Evolutionary conservation across 345 rosid species (phyloP), one percentile per base, ranked within the genome.

Genomic region (Durio zibethinus): DNA sequence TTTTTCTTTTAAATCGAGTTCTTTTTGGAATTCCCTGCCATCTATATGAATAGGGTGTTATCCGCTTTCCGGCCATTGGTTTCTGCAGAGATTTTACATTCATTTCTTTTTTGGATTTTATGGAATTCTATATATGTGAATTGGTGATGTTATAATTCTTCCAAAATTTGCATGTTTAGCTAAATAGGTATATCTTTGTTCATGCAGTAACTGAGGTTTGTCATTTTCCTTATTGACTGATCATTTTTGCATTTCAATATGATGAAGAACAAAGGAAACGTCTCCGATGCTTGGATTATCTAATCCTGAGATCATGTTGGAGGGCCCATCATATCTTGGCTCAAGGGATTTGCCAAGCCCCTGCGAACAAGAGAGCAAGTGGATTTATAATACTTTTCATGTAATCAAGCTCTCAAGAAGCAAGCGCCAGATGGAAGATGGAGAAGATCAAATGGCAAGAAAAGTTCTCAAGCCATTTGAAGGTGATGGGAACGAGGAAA

Each of bases 261-360:
- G 36, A 68, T 23, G 59, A 60, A 25, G 78, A 73, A 73, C 78
- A 47, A 18, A 33, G 77, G 72, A 25, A 62, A 62, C 48, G 4
- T 47, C n/a, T 53, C 5, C n/a, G 64, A 25, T 59, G 68, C 64
- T 38, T 4, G 35, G 38, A 23, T 56, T 18, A 1, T 56, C 36
- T 73, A 76, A 75, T n/a, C 76, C 71, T 14, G 29, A 54, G 59
- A 77, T 80, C 56, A 87, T 88, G 94, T 84, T 90, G 87, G 92
- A 89, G 74, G 85, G 82, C 73, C 86, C 85, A 53, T 75, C 82
- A 68, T 87, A 76, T 80, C 77, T 83, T 4, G 80, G 83, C 70
- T 52, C 87, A 11, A 87, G 81, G 54, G 87, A 86, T 33, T 82
- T 90, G 23, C 88, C 89, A 38, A 78, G 80, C 75, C 80, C 87